These are phyloP conservation scores for Hippophae tibetana DNA, from an alignment of 306 rosid species.

Conservation along the genomic window DNA sequence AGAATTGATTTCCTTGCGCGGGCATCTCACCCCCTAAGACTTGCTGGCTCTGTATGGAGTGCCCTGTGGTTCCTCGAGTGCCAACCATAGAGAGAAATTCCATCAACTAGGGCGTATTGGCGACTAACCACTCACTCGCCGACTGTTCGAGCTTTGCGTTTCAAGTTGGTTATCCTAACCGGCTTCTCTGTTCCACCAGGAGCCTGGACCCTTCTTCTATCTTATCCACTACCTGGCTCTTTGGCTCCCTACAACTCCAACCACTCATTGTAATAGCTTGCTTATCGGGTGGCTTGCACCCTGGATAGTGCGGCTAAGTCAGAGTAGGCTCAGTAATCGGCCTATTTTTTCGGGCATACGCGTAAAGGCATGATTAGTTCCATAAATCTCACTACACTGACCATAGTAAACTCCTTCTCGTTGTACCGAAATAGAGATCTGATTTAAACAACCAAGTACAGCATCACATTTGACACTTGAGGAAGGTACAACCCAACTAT, in stretches of 20 bases:
- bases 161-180: background rate
- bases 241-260: too few species aligned
- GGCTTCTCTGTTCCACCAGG: background rate
- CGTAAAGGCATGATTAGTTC: too few species aligned
- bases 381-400: background rate
- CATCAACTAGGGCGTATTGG: background rate
- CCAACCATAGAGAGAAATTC: background rate
- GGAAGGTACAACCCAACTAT: conserved; percentile 8
- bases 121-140: background rate
- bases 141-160: background rate
- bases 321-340: too few species aligned
- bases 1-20: too few species aligned
- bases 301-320: too few species aligned
- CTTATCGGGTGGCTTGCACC: too few species aligned
- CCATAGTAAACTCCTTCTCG: background rate
- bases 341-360: too few species aligned
- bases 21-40: background rate
- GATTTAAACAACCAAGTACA: background rate
- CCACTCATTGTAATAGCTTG: too few species aligned
- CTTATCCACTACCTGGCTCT: background rate
- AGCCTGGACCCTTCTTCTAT: background rate
- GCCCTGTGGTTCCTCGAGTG: background rate
- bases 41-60: background rate
- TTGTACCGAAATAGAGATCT: background rate
- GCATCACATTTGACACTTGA: background rate